Conservation (phyloP, 352 stramenopile genomes). For the Phytophthora europaea region DNA sequence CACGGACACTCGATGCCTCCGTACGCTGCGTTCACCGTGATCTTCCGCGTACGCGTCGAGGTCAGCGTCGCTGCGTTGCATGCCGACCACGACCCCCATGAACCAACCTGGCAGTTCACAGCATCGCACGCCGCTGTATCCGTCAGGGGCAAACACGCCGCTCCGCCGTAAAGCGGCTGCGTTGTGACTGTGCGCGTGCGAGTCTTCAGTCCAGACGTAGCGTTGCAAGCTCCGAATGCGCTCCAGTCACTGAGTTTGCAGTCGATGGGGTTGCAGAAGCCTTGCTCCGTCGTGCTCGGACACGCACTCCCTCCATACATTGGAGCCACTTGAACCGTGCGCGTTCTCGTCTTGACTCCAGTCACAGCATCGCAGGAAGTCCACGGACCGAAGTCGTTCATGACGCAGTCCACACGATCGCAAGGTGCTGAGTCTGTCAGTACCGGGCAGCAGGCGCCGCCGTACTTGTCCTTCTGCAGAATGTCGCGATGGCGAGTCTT, state of each 20-base stretch:
- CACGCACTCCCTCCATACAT: conserved; percentile 57
- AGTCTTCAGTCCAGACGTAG: conserved; percentile 42
- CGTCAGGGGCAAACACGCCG: conserved; percentile 36
- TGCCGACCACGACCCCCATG: conserved; percentile 38
- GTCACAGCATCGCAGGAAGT: conserved; percentile 42
- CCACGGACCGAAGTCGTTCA: conserved; percentile 44
- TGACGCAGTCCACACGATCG: conserved; percentile 51
- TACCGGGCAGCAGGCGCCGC: conserved; percentile 39
- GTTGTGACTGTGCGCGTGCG: conserved; percentile 42
- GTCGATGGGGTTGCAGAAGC: conserved; percentile 50
- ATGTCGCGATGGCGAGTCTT: conserved; percentile 53
- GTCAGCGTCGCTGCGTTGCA: conserved; percentile 44
- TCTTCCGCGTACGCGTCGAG: conserved; percentile 40
- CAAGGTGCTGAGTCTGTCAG: conserved; percentile 40
- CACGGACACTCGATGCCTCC: conserved; percentile 52
- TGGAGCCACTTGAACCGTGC: conserved; percentile 29
- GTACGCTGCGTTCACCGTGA: conserved; percentile 44
- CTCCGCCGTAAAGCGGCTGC: conserved; percentile 48
- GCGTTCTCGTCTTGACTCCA: conserved; percentile 46
- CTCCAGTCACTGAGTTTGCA: conserved; percentile 57
- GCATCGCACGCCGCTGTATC: conserved; percentile 52
- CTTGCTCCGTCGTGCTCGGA: conserved; percentile 35
- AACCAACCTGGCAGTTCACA: conserved; percentile 58
- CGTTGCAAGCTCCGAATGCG: conserved; percentile 48
- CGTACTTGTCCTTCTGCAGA: conserved; percentile 45